These are phyloP conservation scores for Trichoderma aggressivum DNA, from an alignment of 2,329 filamentous ascomycete genomes.

Conservation along the genomic window DNA sequence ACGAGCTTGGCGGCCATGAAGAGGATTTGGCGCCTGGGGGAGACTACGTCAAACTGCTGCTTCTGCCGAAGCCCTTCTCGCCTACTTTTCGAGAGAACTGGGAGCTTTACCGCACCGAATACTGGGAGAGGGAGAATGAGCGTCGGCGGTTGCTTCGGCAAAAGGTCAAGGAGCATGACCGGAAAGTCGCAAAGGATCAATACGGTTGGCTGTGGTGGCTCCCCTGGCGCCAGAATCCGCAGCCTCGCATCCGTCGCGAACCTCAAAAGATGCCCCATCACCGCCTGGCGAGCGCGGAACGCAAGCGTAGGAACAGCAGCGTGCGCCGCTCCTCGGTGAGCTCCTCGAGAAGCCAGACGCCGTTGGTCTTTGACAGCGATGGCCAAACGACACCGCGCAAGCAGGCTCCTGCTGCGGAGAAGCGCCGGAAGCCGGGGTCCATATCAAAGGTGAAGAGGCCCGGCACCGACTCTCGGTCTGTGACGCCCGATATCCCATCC, in stretches of 20 bases:
- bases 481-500: conserved; percentile 54
- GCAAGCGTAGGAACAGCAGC: conserved; percentile 50
- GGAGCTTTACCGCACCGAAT: conserved; percentile 90
- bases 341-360: conserved; percentile 50
- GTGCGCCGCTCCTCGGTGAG: conserved; percentile 51
- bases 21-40: conserved; percentile 89
- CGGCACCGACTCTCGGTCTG: conserved; percentile 47
- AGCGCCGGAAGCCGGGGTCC: conserved; percentile 50
- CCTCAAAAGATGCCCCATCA: conserved; percentile 38
- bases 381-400: conserved; percentile 39
- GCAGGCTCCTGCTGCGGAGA: conserved; percentile 49
- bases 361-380: conserved; percentile 46
- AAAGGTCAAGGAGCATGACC: conserved; percentile 66
- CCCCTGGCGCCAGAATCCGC: conserved; percentile 55
- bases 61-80: conserved; percentile 92
- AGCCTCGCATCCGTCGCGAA: conserved; percentile 32
- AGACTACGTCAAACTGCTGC: conserved; percentile 84
- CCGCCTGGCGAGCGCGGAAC: conserved; percentile 44
- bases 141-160: conserved; percentile 69
- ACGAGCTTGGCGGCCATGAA: conserved; percentile 68
- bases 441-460: conserved; percentile 43
- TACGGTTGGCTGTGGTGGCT: conserved; percentile 85
- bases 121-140: conserved; percentile 97
- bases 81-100: conserved; percentile 94
- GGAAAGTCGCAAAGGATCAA: conserved; percentile 63